These are phyloP conservation scores for Didymella exigua DNA, from an alignment of 2,329 filamentous ascomycete genomes.

Conservation along the genomic window DNA sequence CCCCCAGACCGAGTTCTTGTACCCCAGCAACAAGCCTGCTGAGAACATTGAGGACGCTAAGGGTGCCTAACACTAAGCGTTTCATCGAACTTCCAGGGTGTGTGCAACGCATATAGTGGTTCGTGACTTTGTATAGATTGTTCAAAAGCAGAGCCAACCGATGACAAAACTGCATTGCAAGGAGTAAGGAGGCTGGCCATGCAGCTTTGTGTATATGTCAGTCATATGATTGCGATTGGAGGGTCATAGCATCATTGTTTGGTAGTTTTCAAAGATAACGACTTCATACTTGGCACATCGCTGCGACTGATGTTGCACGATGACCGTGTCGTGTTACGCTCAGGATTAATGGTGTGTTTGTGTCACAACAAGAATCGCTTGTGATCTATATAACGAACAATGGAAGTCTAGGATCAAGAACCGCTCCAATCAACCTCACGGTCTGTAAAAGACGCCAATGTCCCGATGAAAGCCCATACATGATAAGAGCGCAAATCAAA, in stretches of 20 bases:
- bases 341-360: too few relatives aligned
- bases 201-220: background rate
- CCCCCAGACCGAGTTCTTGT: slow-evolving; percentile 52
- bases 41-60: slow-evolving; percentile 7
- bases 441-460: too few relatives aligned
- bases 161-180: slow-evolving; percentile 3
- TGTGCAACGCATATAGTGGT: background rate
- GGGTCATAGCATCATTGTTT: background rate
- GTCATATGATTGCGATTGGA: background rate
- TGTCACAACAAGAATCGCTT: too few relatives aligned
- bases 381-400: too few relatives aligned
- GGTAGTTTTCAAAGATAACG: background rate
- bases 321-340: too few relatives aligned
- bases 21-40: slow-evolving; percentile 54
- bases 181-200: slow-evolving; percentile 4
- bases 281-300: too few relatives aligned
- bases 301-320: too few relatives aligned
- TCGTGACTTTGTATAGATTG: background rate
- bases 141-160: background rate
- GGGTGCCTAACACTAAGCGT: slow-evolving; percentile 3
- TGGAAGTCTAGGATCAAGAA: too few relatives aligned
- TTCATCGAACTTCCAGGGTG: background rate
- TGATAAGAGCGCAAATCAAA: too few relatives aligned
- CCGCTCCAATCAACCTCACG: too few relatives aligned
- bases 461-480: too few relatives aligned